Evolutionary conservation across 805 yeast species (phyloP), one percentile per base, ranked within the genome.

Genomic region (Ogataea chonburiensis): DNA sequence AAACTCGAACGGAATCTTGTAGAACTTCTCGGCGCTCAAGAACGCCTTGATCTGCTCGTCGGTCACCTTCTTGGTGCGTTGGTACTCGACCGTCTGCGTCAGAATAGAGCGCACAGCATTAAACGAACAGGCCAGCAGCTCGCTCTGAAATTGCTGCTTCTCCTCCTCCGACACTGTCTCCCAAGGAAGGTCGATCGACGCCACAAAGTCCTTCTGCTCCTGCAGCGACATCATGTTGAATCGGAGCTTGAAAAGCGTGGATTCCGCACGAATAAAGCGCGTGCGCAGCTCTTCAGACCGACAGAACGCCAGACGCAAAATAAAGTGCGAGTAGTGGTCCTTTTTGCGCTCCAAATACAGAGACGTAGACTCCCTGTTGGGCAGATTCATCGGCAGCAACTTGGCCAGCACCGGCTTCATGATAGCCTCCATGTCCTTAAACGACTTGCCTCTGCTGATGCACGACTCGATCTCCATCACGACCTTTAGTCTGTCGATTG

Each of bases 261-360:
- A 67, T 57, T 93, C 99, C 20, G 88, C 78, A 47, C 77, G 74
- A 20, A 86, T 67, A 52, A 93, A 91, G 55, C 91, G 77, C 22
- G 71, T 75, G 44, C 97, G 73, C 32, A 89, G 70, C 42, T 91
- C 98, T 32, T 85, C 86, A 3, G 79, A 75, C 45, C 95, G 78
- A 56, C 97, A 86, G 57, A 93, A 93, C 29, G 95, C 96, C 24
- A 93, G 68, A 37, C 97, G 70, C 45, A 93, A 64, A 22, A 91
- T 89, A 56, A 67, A 93, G 63, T 93, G 99, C 5, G 95, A 84
- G 58, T 86, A 87, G 53, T 87, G 91, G 61, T 93, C 99, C 57
- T 91, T 91, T 46, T 74, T 74, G 48, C 95, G 76, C 55, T 86
- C 94, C 24, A 67, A 66, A 24, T 67, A 60, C 27, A 67, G 56